phyloP scores from a whole-genome alignment of 495 filamentous ascomycete genomes.

The Penicillium cosmopolitanum region DNA sequence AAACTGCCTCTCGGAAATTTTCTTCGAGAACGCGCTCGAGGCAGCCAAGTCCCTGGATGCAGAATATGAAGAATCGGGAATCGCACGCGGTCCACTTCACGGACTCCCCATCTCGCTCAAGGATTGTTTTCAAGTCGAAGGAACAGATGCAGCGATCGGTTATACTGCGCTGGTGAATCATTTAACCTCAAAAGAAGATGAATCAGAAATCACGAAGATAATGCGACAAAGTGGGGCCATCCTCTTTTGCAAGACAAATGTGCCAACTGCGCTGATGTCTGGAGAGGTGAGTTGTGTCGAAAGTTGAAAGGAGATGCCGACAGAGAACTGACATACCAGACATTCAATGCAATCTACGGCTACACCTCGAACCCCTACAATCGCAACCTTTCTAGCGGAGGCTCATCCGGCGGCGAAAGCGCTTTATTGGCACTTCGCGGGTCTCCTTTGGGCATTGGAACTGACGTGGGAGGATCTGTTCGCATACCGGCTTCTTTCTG shows the following conservation, averaged over 20 bases:
- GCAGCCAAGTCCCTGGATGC: neutral
- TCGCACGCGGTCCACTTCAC: constrained; percentile 33
- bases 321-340: constrained; percentile 24
- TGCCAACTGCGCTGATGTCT: constrained; percentile 4
- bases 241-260: constrained; percentile 9
- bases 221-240: constrained; percentile 10
- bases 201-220: constrained; percentile 8
- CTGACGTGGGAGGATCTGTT: constrained; percentile 43
- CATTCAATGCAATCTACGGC: constrained; percentile 59
- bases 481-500: constrained; percentile 14
- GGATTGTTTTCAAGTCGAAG: constrained; percentile 59
- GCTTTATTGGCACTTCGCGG: constrained; percentile 58
- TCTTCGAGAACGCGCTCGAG: constrained; percentile 6
- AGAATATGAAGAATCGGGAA: neutral
- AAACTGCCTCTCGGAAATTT: constrained; percentile 9
- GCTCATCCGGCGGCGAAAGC: constrained; percentile 60
- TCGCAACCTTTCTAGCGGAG: constrained; percentile 51
- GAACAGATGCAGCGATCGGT: constrained; percentile 51
- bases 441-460: constrained; percentile 57
- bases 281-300: constrained; percentile 2
- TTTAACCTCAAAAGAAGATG: constrained; percentile 29
- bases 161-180: constrained; percentile 47
- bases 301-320: too few species aligned
- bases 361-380: constrained; percentile 57
- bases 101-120: constrained; percentile 60